phyloP scores from a whole-genome alignment of 2,329 filamentous ascomycete genomes.

The Hypoxylon sp. region DNA sequence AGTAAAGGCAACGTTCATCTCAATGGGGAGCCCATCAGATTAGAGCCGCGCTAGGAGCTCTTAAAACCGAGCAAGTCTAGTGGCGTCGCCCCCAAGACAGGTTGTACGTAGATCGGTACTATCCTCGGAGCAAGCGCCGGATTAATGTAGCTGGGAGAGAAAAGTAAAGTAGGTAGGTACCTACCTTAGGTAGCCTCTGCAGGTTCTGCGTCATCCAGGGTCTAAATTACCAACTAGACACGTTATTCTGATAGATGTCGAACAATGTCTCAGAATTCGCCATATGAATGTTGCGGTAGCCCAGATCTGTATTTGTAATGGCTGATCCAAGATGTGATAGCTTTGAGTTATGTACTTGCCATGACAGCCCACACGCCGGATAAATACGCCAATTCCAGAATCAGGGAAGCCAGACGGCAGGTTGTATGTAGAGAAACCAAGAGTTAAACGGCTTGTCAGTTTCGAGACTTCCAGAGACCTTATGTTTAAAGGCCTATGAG shows the following conservation, averaged over 20 bases:
- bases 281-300: conserved; percentile 24
- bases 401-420: conserved; percentile 25
- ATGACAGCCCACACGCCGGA: conserved; percentile 32
- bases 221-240: conserved; percentile 22
- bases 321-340: conserved; percentile 19
- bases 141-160: conserved; percentile 25
- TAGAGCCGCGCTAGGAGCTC: conserved; percentile 39
- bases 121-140: conserved; percentile 26
- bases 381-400: conserved; percentile 42
- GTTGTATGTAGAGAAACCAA: conserved; percentile 4
- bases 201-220: conserved; percentile 21
- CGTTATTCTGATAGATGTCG: conserved; percentile 29
- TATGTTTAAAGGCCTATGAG: conserved; percentile 42
- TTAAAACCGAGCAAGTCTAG: conserved; percentile 38
- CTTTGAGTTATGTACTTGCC: conserved; percentile 6
- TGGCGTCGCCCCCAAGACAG: conserved; percentile 20
- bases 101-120: conserved; percentile 28
- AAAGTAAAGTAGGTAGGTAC: too few relatives aligned
- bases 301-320: conserved; percentile 23
- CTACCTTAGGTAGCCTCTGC: conserved; percentile 27
- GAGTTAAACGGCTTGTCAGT: conserved; percentile 11
- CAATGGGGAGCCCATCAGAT: conserved; percentile 25
- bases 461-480: conserved; percentile 29
- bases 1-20: conserved; percentile 23
- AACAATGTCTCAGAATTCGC: conserved; percentile 37